phyloP scores from a whole-genome alignment of 306 rosid genomes.

The Herpetospermum pedunculosum region DNA sequence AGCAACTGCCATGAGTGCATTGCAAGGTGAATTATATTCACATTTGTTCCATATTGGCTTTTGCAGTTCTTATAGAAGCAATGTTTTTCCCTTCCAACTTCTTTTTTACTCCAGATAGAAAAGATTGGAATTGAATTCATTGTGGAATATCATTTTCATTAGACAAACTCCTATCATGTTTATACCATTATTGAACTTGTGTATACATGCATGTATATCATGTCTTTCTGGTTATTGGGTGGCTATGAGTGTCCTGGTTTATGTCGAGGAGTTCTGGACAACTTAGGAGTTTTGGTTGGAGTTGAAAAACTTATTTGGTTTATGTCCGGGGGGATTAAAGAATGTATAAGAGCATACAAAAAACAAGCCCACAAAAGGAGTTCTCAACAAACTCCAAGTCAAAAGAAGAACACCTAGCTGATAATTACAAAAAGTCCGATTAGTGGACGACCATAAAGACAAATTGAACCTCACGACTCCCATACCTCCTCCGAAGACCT shows the following conservation, averaged over 20 bases:
- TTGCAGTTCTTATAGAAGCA: neutral
- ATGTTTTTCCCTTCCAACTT: neutral
- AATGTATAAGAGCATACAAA: too few relatives aligned
- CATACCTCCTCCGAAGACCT: too few relatives aligned
- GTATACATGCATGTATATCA: neutral
- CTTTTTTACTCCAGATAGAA: neutral
- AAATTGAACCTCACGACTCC: too few relatives aligned
- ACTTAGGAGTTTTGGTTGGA: neutral
- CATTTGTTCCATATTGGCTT: neutral
- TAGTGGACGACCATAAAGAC: too few relatives aligned
- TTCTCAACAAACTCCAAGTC: too few relatives aligned
- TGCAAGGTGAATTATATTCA: slow-evolving; percentile 49
- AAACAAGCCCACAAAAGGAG: too few relatives aligned
- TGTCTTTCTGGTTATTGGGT: neutral
- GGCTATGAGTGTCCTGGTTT: neutral
- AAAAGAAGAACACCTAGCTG: too few relatives aligned
- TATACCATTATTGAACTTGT: neutral
- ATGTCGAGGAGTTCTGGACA: neutral
- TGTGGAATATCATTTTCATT: neutral
- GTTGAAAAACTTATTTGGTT: neutral
- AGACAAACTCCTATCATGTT: neutral
- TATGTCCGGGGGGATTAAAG: too few relatives aligned
- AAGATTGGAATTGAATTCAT: neutral
- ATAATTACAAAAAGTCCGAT: too few relatives aligned
- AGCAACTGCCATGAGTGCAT: slow-evolving; percentile 83